Percentiles rank a stretch among this genome's conserved stretches.
Conservation (phyloP, 371 early-diverging fungal species). For the Syncephalis plumigaleata region DNA sequence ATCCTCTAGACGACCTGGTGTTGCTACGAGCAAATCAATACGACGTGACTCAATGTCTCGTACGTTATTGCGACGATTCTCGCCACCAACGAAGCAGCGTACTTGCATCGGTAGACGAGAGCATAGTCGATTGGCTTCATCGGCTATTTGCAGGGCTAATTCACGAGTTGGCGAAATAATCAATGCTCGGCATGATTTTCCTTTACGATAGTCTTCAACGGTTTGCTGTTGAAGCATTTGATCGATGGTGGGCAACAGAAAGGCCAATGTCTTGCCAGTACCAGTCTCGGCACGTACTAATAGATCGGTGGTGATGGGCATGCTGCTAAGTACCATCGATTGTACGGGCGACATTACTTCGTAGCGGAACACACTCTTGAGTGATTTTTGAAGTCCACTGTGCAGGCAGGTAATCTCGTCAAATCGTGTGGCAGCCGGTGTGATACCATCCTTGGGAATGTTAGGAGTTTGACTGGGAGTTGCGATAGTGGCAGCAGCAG, state of each 20-base stretch:
- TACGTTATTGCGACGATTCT: conserved; percentile 40
- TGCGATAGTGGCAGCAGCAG: no score
- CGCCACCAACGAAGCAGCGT: conserved; percentile 84
- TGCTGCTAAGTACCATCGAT: conserved; percentile 42
- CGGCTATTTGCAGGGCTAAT: conserved; percentile 84
- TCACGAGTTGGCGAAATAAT: conserved; percentile 96
- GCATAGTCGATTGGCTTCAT: conserved; percentile 57
- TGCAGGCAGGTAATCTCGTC: conserved; percentile 25
- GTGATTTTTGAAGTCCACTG: conserved; percentile 36
- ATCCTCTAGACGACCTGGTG: conserved; percentile 89
- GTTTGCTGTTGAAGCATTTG: conserved; percentile 16
- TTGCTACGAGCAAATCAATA: conserved; percentile 83
- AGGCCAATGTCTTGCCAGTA: conserved; percentile 93
- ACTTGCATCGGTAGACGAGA: conserved; percentile 45
- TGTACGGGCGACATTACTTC: conserved; percentile 69
- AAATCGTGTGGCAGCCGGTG: conserved; percentile 25
- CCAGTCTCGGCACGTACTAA: conserved; percentile 95
- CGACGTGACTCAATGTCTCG: conserved; percentile 32
- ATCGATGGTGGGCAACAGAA: conserved; percentile 81
- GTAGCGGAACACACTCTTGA: conserved; percentile 49
- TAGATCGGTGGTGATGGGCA: conserved; percentile 63
- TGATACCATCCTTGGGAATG: no score
- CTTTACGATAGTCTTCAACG: conserved; percentile 13
- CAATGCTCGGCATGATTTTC: conserved; percentile 47
- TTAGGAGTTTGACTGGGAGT: no score